phyloP scores from a whole-genome alignment of 192 early-diverging fungal species.

The Helicostylum pulchrum region DNA sequence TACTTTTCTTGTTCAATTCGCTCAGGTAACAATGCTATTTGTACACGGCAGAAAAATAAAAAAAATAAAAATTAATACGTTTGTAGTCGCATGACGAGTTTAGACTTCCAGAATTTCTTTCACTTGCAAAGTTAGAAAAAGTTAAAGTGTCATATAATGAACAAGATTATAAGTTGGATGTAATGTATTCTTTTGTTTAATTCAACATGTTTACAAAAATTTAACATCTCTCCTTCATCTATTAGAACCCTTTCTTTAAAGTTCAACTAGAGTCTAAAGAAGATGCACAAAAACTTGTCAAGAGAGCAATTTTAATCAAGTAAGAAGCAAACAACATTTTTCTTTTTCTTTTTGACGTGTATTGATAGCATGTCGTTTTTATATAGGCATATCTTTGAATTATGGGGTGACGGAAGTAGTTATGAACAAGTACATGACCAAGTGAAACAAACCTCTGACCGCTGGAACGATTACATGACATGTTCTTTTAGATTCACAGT shows the following conservation, averaged over 20 bases:
- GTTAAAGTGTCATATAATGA: constrained; percentile 64
- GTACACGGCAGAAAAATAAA: background rate
- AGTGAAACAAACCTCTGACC: constrained; percentile 57
- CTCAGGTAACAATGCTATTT: constrained; percentile 1
- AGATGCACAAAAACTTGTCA: constrained; percentile 69
- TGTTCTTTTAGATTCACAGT: constrained; percentile 76
- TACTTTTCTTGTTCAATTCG: constrained; percentile 11
- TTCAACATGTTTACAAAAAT: no score
- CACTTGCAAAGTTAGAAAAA: constrained; percentile 75
- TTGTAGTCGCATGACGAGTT: constrained; percentile 57
- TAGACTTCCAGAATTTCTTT: constrained; percentile 78
- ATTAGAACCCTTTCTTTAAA: constrained; percentile 78
- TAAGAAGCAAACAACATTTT: constrained; percentile 24
- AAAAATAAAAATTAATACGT: constrained; percentile 13
- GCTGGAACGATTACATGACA: constrained; percentile 48
- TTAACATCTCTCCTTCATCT: background rate
- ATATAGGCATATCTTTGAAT: constrained; percentile 52
- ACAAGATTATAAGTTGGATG: constrained; percentile 57
- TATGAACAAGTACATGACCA: constrained; percentile 59
- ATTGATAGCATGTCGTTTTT: no score
- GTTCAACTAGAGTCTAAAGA: constrained; percentile 67
- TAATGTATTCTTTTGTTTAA: constrained; percentile 40
- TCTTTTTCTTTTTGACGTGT: constrained; percentile 10
- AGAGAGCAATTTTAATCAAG: constrained; percentile 84
- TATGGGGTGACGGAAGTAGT: constrained; percentile 68